Conservation (phyloP, 73 alveolate species). For the Effrenium voratum region DNA sequence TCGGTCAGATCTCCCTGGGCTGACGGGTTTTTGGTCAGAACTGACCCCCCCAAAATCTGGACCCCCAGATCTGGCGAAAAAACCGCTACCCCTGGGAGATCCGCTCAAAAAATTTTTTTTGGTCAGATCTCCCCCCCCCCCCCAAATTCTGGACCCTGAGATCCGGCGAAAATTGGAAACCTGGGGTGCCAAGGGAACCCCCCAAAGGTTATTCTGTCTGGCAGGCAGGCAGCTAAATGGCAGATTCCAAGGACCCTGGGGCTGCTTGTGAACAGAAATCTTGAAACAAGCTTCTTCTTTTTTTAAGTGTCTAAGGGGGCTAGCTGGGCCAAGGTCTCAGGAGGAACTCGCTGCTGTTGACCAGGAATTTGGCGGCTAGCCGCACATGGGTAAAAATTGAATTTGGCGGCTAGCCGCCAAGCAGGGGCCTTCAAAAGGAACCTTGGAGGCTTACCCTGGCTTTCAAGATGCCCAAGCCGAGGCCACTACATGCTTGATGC, state of each 20-base stretch:
- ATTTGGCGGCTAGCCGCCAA: too few species aligned
- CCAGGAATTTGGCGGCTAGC: too few species aligned
- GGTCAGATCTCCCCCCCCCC: conserved; percentile 39
- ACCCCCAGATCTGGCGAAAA: background rate
- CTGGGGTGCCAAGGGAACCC: background rate
- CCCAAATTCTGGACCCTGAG: background rate
- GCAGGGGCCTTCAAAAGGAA: too few species aligned
- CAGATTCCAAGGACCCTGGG: background rate
- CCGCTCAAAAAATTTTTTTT: background rate
- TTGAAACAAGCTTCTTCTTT: background rate
- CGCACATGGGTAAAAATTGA: too few species aligned
- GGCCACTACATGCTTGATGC: too few species aligned
- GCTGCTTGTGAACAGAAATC: background rate
- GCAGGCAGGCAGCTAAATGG: background rate
- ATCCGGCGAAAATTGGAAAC: background rate
- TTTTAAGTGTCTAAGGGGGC: too few species aligned
- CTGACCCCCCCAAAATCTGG: background rate
- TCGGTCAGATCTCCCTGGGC: background rate
- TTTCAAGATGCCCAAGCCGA: too few species aligned
- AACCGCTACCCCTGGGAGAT: background rate
- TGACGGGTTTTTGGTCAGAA: background rate
- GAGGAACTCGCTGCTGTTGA: too few species aligned
- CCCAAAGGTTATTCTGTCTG: too few species aligned
- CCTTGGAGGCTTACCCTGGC: too few species aligned
- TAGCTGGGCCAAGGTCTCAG: background rate